These are phyloP conservation scores for Aspergillus proliferans DNA, from an alignment of 2,329 filamentous ascomycete genomes.

Conservation along the genomic window DNA sequence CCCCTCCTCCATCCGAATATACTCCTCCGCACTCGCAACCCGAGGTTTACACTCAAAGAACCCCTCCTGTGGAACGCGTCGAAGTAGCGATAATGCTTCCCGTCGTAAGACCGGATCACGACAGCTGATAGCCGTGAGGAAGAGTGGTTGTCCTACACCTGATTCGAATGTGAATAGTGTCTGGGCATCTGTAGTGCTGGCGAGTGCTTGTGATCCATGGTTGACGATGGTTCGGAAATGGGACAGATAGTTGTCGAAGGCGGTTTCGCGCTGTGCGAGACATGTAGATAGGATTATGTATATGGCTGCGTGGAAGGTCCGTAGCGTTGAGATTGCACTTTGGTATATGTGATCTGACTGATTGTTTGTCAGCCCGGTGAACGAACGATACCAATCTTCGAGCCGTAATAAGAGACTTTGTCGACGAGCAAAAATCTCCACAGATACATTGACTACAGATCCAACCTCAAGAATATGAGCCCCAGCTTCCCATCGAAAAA, in stretches of 20 bases:
- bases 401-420: neutral
- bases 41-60: constrained; percentile 17
- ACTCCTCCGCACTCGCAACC: neutral
- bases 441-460: neutral
- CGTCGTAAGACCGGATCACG: constrained; percentile 27
- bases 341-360: neutral
- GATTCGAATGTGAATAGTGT: constrained; percentile 27
- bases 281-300: constrained; percentile 17
- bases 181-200: constrained; percentile 14
- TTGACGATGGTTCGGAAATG: constrained; percentile 24
- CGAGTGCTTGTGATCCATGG: constrained; percentile 14
- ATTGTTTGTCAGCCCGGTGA: neutral
- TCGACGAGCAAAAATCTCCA: neutral
- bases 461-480: neutral
- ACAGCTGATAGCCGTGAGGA: constrained; percentile 26
- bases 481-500: constrained; percentile 13
- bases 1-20: neutral
- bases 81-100: constrained; percentile 20
- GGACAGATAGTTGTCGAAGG: constrained; percentile 15
- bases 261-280: constrained; percentile 12
- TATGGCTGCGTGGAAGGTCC: constrained; percentile 21
- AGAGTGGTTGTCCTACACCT: constrained; percentile 23
- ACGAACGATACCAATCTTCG: neutral
- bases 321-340: constrained; percentile 11
- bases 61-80: constrained; percentile 20